Evolutionary conservation across 257 asterid genomes (phyloP).

Genomic region (Nicotiana knightiana): DNA sequence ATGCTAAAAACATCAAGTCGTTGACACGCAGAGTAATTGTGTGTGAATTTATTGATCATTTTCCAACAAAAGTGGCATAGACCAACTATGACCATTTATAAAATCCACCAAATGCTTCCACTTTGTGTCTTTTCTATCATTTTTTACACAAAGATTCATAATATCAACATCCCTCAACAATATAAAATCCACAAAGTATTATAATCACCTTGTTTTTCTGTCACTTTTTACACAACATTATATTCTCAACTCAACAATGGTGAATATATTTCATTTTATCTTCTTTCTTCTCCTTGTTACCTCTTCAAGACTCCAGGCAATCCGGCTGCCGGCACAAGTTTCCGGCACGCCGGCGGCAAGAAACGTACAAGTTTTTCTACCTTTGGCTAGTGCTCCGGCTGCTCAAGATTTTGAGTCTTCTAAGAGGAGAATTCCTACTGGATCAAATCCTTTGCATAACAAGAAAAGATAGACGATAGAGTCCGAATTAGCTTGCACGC

Average conservation of each 20-base stretch:
- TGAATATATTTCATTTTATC: not conserved
- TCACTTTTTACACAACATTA: not conserved
- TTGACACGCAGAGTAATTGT: not conserved
- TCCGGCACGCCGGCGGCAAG: not conserved
- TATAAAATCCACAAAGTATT: not conserved
- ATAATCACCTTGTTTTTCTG: not conserved
- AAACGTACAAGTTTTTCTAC: constrained; percentile 7
- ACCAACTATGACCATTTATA: not conserved
- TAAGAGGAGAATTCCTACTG: constrained; percentile 12
- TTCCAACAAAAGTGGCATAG: constrained; percentile 10
- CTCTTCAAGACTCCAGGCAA: not conserved
- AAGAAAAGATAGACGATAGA: not conserved
- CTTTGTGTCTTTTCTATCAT: not conserved
- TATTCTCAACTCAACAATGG: not conserved
- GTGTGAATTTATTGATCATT: constrained; percentile 3
- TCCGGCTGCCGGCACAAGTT: not conserved
- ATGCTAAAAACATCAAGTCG: not conserved
- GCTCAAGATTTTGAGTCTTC: constrained; percentile 4
- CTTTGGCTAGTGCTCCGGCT: not conserved
- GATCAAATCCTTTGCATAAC: constrained; percentile 13
- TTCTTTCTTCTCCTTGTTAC: not conserved
- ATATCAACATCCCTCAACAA: not conserved
- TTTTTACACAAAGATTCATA: not conserved
- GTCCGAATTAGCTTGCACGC: too few species aligned
- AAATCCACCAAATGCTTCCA: not conserved